Evolutionary conservation across 768 basidiomycete genomes (phyloP).

Genomic region (Dioszegia hungarica): DNA sequence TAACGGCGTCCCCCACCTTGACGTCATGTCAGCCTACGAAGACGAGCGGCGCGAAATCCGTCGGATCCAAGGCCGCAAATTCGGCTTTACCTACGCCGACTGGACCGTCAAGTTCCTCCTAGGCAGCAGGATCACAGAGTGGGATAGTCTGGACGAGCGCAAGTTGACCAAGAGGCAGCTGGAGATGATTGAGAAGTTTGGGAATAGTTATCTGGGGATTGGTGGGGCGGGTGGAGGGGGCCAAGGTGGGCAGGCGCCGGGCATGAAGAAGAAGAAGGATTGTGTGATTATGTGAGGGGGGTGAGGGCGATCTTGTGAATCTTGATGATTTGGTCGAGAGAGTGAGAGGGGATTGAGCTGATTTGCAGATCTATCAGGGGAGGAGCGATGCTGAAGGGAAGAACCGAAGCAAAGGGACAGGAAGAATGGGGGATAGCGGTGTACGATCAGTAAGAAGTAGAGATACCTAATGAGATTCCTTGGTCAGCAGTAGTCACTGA

Average conservation of each 20-base stretch:
- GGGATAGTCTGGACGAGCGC: constrained; percentile 22
- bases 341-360: neutral
- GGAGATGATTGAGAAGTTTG: constrained; percentile 25
- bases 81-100: constrained; percentile 19
- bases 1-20: constrained; percentile 22
- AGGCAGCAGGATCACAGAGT: constrained; percentile 15
- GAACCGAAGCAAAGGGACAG: too few species aligned
- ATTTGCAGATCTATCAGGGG: too few species aligned
- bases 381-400: too few species aligned
- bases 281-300: constrained; percentile 26
- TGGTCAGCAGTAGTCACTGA: too few species aligned
- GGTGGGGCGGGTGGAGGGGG: neutral
- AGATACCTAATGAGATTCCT: too few species aligned
- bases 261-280: constrained; percentile 18
- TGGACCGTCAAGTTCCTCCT: constrained; percentile 28
- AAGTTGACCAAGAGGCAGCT: constrained; percentile 17
- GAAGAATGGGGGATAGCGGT: too few species aligned
- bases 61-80: constrained; percentile 13
- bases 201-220: constrained; percentile 15
- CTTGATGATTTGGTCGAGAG: neutral
- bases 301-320: too few species aligned
- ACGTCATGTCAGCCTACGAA: constrained; percentile 28
- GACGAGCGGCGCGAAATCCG: constrained; percentile 20
- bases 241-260: neutral
- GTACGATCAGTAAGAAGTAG: too few species aligned